Base-by-base conservation (phyloP, 2,329 filamentous ascomycete genomes). In the Chaetoscypha palmicola region DNA sequence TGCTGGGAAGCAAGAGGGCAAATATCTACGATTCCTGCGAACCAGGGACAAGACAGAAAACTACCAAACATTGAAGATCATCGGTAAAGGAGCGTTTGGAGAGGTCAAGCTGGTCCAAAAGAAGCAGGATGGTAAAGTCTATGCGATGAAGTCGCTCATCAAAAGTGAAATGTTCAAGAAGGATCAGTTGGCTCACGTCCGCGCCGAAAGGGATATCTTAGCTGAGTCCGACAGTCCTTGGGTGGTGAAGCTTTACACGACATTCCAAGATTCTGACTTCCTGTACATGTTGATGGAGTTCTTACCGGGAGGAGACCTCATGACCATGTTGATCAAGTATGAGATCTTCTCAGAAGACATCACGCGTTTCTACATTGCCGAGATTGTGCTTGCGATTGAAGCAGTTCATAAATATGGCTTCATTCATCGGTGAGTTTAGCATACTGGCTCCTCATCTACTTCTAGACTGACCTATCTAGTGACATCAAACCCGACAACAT, bases 271-370 rank as follows among this genome's bases (percentile, higher is more conserved):
- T 64, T 76, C 78, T 35, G 91, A 92, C 54, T 98, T 96, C 70
- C 73, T 98, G 26, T 98, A 98, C 72, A 92, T 98, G 83, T 74
- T 98, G 49, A 98, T 98, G 92, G 92, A 98, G 68, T 98, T 97
- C 68, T 76, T 98, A 65, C 92, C 92, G 5, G 92, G 92, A 66
- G 92, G 92, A 66, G 92, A 98, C 70, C 68, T 98, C 64, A 98
- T 98, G 92, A 98, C 92, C 3, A 98, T 98, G 92, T 74, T 98
- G 56, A 98, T 98, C 72, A 98, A 97, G 74, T 98, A 98, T 62
- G 92, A 98, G 65, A 96, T 98, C 64, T 98, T 98, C 66, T 94
- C 89, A 0, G 91, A 97, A 65, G 92, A 98, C 56, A 97, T 98
- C 55, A 98, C 92, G 22, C 81, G 92, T 14, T 98, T 98, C 68